Percentiles rank a stretch among this genome's conserved stretches.
Evolutionary conservation across 257 asterid genomes (phyloP).

Genomic region (Solanum stenotomum): DNA sequence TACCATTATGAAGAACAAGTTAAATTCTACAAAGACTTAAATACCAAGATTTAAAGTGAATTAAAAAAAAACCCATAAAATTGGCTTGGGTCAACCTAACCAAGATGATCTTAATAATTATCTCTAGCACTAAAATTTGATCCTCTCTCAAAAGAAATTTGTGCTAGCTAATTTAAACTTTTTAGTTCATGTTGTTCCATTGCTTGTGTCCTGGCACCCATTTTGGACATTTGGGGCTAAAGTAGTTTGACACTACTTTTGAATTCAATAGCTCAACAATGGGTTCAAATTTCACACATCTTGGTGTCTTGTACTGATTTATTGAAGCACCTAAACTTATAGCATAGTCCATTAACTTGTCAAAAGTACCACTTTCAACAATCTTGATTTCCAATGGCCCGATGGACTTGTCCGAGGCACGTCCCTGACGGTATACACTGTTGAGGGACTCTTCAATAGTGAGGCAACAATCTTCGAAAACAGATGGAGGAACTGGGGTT

Average conservation of each 20-base stretch:
- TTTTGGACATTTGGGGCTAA: conserved; percentile 80
- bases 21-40: conserved; percentile 8
- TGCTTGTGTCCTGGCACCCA: conserved; percentile 61
- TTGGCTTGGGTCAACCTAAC: conserved; percentile 37
- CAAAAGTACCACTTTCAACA: conserved; percentile 72
- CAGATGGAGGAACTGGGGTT: conserved; percentile 65
- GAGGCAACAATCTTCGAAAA: conserved; percentile 79
- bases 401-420: conserved; percentile 53
- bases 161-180: background rate
- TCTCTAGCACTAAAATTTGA: conserved; percentile 26
- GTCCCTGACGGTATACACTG: conserved; percentile 74
- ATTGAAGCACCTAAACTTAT: conserved; percentile 82
- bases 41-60: background rate
- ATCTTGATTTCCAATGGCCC: conserved; percentile 85
- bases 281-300: conserved; percentile 78
- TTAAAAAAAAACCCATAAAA: conserved; percentile 15
- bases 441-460: conserved; percentile 75
- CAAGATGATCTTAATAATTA: conserved; percentile 6
- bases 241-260: conserved; percentile 40
- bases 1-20: conserved; percentile 21
- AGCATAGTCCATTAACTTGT: conserved; percentile 90
- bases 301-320: conserved; percentile 83
- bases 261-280: conserved; percentile 66
- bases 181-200: conserved; percentile 48
- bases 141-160: conserved; percentile 23